Percentiles rank a stretch among this genome's conserved stretches.
phyloP scores from a whole-genome alignment of 2,329 filamentous ascomycete species.

The Rhexocercosporidium sp. region DNA sequence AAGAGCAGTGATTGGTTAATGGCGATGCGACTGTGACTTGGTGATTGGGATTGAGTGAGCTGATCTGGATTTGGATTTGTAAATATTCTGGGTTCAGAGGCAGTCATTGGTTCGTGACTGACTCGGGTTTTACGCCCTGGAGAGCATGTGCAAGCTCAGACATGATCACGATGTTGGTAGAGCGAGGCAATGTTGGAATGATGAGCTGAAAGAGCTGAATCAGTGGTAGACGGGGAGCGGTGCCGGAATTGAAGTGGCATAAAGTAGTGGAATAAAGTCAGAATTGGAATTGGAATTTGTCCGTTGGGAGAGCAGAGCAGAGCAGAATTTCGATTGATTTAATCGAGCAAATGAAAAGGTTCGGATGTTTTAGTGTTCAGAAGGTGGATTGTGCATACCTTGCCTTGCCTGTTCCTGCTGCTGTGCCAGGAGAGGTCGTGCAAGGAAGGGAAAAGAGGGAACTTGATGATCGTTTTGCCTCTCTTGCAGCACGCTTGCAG shows the following conservation, averaged over 20 bases:
- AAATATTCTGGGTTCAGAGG: neutral
- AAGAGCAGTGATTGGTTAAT: conserved; percentile 8
- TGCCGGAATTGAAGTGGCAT: too few species aligned
- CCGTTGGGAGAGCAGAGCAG: neutral
- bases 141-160: neutral
- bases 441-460: conserved; percentile 7
- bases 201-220: too few species aligned
- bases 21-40: neutral
- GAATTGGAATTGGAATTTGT: neutral
- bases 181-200: conserved; percentile 5
- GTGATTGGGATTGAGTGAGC: neutral
- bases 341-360: neutral
- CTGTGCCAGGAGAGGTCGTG: conserved; percentile 16
- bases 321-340: neutral
- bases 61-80: conserved; percentile 2
- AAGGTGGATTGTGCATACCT: neutral
- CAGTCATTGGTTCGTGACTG: neutral
- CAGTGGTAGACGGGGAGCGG: too few species aligned
- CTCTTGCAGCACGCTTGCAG: conserved; percentile 22
- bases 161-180: neutral
- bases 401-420: conserved; percentile 9
- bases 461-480: conserved; percentile 22
- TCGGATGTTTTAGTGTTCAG: neutral
- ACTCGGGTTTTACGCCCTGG: neutral
- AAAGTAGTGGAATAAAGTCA: too few species aligned